These are phyloP conservation scores for Neofusicoccum ribis DNA, from an alignment of 2,329 filamentous ascomycete species.

Conservation along the genomic window DNA sequence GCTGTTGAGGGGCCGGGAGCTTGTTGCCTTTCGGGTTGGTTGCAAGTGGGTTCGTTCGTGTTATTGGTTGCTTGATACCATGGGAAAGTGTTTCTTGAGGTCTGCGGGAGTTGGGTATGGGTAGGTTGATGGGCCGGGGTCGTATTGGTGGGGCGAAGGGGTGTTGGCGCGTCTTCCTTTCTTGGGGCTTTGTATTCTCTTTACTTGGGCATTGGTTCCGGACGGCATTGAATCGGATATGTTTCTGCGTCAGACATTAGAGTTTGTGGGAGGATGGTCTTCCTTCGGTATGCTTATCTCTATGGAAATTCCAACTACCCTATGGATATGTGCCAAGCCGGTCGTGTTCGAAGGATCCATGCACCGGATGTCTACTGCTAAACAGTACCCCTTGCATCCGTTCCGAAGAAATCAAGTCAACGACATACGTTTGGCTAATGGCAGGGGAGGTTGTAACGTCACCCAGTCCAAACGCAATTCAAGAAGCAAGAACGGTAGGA, in stretches of 20 bases:
- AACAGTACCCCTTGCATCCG: no score
- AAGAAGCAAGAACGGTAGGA: no score
- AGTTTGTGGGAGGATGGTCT: neutral
- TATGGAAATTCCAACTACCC: neutral
- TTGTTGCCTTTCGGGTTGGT: neutral
- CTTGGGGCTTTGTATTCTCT: neutral
- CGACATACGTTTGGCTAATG: no score
- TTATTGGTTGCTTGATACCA: slow-evolving; percentile 1
- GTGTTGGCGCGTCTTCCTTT: neutral
- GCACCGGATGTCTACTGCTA: no score
- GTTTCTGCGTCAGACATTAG: no score
- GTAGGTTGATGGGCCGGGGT: neutral
- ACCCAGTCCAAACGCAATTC: no score
- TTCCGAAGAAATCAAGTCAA: no score
- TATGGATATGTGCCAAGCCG: neutral
- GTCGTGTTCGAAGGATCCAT: no score
- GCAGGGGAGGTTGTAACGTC: no score
- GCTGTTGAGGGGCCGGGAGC: neutral
- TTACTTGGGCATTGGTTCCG: neutral
- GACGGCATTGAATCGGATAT: neutral
- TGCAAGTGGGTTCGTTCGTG: no score
- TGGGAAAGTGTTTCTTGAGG: neutral
- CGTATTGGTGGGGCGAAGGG: no score
- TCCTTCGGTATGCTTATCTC: neutral
- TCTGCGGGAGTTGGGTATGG: neutral